phyloP scores from a whole-genome alignment of 176 grass and related monocot species.

The Oryza longistaminata region DNA sequence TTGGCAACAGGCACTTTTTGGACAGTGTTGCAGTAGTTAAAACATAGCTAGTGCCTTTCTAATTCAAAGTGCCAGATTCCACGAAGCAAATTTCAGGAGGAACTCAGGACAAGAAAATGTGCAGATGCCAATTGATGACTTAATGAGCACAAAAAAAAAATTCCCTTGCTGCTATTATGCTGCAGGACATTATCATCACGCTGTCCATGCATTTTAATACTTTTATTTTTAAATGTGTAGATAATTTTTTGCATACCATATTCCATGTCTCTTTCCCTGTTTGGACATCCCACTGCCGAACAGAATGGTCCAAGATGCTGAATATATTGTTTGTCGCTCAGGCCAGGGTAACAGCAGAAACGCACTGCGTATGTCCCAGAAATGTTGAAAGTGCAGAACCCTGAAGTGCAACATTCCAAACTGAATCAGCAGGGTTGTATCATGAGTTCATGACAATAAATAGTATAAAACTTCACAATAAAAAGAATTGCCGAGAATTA shows the following conservation, averaged over 20 bases:
- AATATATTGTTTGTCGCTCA: slow-evolving; percentile 70
- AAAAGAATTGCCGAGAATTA: neutral
- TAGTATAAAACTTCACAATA: neutral
- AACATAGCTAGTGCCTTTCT: neutral
- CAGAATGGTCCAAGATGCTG: slow-evolving; percentile 97
- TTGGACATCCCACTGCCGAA: slow-evolving; percentile 89
- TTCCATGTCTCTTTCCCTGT: slow-evolving; percentile 75
- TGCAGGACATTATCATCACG: neutral
- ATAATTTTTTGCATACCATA: slow-evolving; percentile 53
- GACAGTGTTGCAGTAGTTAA: neutral
- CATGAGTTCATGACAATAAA: neutral
- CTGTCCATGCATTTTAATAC: neutral
- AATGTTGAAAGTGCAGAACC: slow-evolving; percentile 72
- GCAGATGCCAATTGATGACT: neutral
- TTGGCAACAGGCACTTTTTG: neutral
- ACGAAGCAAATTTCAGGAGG: neutral
- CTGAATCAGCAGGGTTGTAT: neutral
- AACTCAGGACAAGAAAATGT: neutral
- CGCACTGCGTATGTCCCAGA: slow-evolving; percentile 83
- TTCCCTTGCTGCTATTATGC: neutral
- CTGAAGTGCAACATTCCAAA: slow-evolving; percentile 39
- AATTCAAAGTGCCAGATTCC: neutral
- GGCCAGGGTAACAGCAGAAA: slow-evolving; percentile 80
- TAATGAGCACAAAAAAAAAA: neutral
- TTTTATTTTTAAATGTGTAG: slow-evolving; percentile 1